A percentile compares a stretch with the other conserved stretches of the same genome.
phyloP scores from a whole-genome alignment of 352 stramenopile genomes.

The Pythium brassicae region DNA sequence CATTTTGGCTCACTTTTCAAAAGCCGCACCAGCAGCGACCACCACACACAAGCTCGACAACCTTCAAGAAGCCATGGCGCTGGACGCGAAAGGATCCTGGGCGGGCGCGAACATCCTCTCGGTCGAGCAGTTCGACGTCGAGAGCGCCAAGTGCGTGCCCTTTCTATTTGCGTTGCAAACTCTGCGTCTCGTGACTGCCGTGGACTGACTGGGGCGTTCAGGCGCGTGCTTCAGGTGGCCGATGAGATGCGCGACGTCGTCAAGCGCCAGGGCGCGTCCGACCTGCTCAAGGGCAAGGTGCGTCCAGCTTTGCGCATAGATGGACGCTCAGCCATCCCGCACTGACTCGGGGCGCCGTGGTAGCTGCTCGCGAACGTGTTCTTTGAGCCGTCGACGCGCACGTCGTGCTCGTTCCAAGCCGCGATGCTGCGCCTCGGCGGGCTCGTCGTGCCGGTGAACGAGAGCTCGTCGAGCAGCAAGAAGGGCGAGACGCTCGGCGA shows the following conservation, averaged over 20 bases:
- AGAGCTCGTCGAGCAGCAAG: conserved; percentile 92
- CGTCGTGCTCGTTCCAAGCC: conserved; percentile 96
- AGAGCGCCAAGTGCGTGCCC: conserved; percentile 56
- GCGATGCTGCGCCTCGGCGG: conserved; percentile 97
- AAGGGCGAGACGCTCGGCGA: conserved; percentile 99
- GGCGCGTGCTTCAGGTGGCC: conserved; percentile 64
- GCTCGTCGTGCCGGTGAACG: conserved; percentile 92
- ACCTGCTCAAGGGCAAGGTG: conserved; percentile 85
- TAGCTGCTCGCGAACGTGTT: conserved; percentile 96
- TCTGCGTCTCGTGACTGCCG: too few relatives aligned
- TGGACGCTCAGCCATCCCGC: background rate
- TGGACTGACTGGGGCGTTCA: conserved; percentile 10
- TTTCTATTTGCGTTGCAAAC: too few relatives aligned
- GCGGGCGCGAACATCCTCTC: conserved; percentile 71
- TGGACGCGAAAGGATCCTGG: conserved; percentile 66
- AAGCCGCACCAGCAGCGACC: background rate
- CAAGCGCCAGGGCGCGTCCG: conserved; percentile 56
- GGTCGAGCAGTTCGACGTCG: conserved; percentile 72
- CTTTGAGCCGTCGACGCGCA: conserved; percentile 98
- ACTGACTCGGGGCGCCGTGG: background rate
- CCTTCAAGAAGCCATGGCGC: conserved; percentile 18
- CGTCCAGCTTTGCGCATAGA: background rate
- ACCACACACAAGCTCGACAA: background rate
- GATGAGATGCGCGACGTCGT: conserved; percentile 85
- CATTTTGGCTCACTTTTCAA: background rate